A percentile compares a stretch with the other conserved stretches of the same genome.
Evolutionary conservation across 257 asterid genomes (phyloP).

Genomic region (Nicotiana noctiflora): DNA sequence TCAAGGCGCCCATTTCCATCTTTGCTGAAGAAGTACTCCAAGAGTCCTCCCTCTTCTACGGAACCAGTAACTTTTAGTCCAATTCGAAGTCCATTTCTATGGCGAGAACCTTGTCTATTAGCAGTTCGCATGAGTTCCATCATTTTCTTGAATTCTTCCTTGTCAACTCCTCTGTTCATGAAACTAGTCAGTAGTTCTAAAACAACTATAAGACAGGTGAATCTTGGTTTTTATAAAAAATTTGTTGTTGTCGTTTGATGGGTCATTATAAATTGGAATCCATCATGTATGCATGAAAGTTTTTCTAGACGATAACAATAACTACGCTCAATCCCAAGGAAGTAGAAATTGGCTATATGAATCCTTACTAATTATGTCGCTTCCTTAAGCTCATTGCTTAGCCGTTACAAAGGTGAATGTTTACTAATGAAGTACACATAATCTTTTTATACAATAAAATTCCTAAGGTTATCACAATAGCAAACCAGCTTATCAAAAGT

Average conservation of each 20-base stretch:
- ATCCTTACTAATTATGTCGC: no score
- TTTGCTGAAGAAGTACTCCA: conserved; percentile 72
- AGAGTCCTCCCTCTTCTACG: conserved; percentile 73
- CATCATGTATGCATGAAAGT: neutral
- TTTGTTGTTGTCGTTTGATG: neutral
- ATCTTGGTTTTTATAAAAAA: neutral
- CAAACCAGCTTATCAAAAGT: neutral
- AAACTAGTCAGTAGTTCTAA: neutral
- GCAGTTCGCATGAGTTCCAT: conserved; percentile 78
- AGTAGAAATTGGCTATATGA: no score
- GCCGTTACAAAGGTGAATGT: neutral
- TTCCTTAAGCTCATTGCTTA: no score
- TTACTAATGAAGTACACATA: neutral
- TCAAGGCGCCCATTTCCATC: conserved; percentile 58
- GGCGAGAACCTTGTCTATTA: conserved; percentile 74
- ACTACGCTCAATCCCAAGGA: no score
- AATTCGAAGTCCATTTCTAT: conserved; percentile 64
- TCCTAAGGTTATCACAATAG: neutral
- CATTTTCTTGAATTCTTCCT: conserved; percentile 78
- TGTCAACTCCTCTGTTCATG: conserved; percentile 62
- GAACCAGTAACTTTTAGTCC: conserved; percentile 67
- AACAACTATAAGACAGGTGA: neutral
- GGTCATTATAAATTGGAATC: neutral
- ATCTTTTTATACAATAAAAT: neutral
- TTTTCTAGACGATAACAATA: neutral